These are phyloP conservation scores for Trichoderma asperellum DNA, from an alignment of 2,329 filamentous ascomycete species.

Conservation along the genomic window DNA sequence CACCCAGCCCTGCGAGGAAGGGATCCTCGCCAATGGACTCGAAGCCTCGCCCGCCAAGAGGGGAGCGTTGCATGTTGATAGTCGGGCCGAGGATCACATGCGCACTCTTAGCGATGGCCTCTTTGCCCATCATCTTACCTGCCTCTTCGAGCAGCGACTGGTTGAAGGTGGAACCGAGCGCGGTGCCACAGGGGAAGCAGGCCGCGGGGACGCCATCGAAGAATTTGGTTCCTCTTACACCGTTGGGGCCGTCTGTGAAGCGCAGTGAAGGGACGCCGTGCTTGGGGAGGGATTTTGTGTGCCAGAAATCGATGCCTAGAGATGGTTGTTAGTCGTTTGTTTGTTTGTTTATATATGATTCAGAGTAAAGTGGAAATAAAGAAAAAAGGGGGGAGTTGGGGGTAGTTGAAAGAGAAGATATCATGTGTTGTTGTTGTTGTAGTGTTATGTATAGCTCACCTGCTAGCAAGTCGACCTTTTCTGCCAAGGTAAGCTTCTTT, in stretches of 20 bases:
- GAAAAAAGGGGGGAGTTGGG: not conserved
- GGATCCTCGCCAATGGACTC: constrained; percentile 64
- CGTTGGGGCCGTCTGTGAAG: constrained; percentile 71
- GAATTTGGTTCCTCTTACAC: constrained; percentile 68
- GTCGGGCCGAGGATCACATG: constrained; percentile 64
- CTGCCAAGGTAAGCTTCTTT: constrained; percentile 55
- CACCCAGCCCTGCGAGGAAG: constrained; percentile 58
- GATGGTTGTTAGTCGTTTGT: not conserved
- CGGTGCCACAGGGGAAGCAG: constrained; percentile 64
- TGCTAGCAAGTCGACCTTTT: constrained; percentile 59
- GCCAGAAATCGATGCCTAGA: constrained; percentile 69
- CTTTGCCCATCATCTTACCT: constrained; percentile 56
- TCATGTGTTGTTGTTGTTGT: not conserved
- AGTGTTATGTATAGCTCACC: constrained; percentile 40
- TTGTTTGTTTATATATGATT: no score
- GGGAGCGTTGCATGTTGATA: constrained; percentile 65
- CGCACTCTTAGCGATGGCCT: constrained; percentile 60
- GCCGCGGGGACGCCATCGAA: constrained; percentile 65
- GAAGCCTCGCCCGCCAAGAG: constrained; percentile 63
- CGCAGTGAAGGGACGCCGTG: constrained; percentile 67
- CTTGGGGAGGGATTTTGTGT: constrained; percentile 63
- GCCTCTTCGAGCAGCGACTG: constrained; percentile 54
- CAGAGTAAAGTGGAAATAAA: not conserved
- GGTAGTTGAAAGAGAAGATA: not conserved
- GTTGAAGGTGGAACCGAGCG: constrained; percentile 63